A percentile compares a stretch with the other conserved stretches of the same genome.
These are phyloP conservation scores for Atkinsonella hypoxylon DNA, from an alignment of 2,329 filamentous ascomycete species.

Conservation along the genomic window DNA sequence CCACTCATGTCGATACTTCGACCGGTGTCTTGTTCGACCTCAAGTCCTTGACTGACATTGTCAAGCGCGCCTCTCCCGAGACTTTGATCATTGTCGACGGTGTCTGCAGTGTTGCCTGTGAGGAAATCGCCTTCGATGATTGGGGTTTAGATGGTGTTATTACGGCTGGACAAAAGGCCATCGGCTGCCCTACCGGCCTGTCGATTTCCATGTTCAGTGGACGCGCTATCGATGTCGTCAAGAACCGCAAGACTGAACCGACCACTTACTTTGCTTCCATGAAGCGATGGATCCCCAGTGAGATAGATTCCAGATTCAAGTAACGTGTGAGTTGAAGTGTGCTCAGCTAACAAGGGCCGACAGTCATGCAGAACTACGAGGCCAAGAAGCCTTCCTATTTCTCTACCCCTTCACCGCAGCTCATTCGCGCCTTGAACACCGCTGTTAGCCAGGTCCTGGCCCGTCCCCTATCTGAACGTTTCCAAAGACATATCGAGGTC, in stretches of 20 bases:
- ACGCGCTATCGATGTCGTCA: slow-evolving; percentile 69
- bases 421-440: slow-evolving; percentile 86
- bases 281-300: slow-evolving; percentile 93
- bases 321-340: no score
- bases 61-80: slow-evolving; percentile 77
- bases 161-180: slow-evolving; percentile 93
- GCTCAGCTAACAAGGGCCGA: slow-evolving; percentile 1
- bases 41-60: slow-evolving; percentile 68
- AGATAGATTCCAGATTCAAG: slow-evolving; percentile 15
- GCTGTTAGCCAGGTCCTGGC: slow-evolving; percentile 74
- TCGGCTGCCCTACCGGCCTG: slow-evolving; percentile 86
- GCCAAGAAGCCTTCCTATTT: slow-evolving; percentile 97
- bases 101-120: slow-evolving; percentile 91
- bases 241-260: slow-evolving; percentile 69
- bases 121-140: slow-evolving; percentile 91
- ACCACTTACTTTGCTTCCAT: slow-evolving; percentile 90
- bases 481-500: slow-evolving; percentile 65
- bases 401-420: slow-evolving; percentile 87
- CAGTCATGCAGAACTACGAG: slow-evolving; percentile 98
- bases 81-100: slow-evolving; percentile 90
- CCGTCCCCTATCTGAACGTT: slow-evolving; percentile 69
- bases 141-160: slow-evolving; percentile 90
- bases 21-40: slow-evolving; percentile 92
- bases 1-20: slow-evolving; percentile 95
- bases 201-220: slow-evolving; percentile 92